A percentile compares a stretch with the other conserved stretches of the same genome.
Conservation (phyloP, 768 basidiomycete genomes). For the Trametes coccinea region DNA sequence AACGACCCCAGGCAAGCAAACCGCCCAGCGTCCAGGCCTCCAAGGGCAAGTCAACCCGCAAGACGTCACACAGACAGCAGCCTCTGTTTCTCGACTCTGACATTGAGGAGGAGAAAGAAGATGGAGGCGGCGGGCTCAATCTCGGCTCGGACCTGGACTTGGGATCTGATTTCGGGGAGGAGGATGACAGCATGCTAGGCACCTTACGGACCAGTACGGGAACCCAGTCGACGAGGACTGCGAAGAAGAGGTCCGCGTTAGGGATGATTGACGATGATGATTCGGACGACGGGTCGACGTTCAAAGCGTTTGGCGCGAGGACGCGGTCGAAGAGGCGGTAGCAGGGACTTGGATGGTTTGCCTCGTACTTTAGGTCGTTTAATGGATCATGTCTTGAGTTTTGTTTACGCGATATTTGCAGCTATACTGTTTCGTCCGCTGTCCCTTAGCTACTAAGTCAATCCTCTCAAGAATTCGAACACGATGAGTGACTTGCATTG, state of each 20-base stretch:
- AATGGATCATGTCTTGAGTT: no score
- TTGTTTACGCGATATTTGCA: no score
- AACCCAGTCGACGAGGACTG: conserved; percentile 15
- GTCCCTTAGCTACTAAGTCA: no score
- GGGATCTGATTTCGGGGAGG: conserved; percentile 15
- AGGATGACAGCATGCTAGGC: conserved; percentile 9
- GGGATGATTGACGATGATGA: conserved; percentile 65
- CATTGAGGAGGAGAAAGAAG: conserved; percentile 37
- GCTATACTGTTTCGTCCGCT: no score
- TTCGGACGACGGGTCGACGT: conserved; percentile 71
- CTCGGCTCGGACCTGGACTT: conserved; percentile 42
- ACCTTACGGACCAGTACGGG: conserved; percentile 31
- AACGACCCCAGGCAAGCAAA: background rate
- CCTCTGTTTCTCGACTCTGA: conserved; percentile 57
- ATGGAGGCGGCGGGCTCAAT: conserved; percentile 32
- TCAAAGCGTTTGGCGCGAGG: conserved; percentile 52
- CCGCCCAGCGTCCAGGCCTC: background rate
- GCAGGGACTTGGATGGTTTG: background rate
- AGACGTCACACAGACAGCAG: conserved; percentile 33
- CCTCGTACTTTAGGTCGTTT: no score
- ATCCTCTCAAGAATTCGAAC: no score
- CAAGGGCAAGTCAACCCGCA: conserved; percentile 17
- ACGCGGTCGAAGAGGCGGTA: conserved; percentile 1
- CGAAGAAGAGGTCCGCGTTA: conserved; percentile 34
- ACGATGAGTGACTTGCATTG: no score